Base-by-base conservation (phyloP, 2,329 filamentous ascomycete genomes). In the Westerdykella sp. region DNA sequence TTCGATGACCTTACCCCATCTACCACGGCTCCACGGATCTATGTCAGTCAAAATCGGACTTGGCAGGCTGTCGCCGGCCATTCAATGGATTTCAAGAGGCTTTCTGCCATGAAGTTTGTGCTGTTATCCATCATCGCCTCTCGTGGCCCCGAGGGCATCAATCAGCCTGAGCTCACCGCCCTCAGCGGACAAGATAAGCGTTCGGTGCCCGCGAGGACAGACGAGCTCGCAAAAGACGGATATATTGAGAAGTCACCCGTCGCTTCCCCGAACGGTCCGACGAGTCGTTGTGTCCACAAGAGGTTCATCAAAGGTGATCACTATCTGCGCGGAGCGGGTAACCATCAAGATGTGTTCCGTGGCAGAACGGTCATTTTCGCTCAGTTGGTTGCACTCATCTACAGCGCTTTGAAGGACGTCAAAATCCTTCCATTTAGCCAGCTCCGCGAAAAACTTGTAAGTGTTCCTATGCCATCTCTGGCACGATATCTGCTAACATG, bases 171-270 rank as follows among this genome's bases (percentile, higher is more conserved):
- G 2, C 61, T 83, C 31, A 70, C 72, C 34, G 67, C 62, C 41
- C 53, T 76, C 16, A 79, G 77, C 49, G 76, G 76, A 5, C 80
- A 84, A 62, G 80, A 84, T 58, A 83, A 83, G 56, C 72, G 80
- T 37, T 84, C 80, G 1, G 74, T 83, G 2, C 80, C 80, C 1
- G 72, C 76, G 47, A 70, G 80, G 32, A 84, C 80, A 3, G 76
- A 81, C 47, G 62, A 68, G 3, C 66, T 84, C 32, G 69, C 72
- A 5, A 60, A 68, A 30, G 80, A 78, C 50, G 80, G 80, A 1
- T 83, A 83, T 56, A 82, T 84, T 42, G 69, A 74, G 34, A 84
- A 84, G 48, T 57, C 54, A 14, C 57, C 62, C 16, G 51, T 65
- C 2, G 60, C 63, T 28, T 49, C 54, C 16, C 70, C 69, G 44